Evolutionary conservation across 345 rosid genomes (phyloP).

Genomic region (Linum usitatissimum): DNA sequence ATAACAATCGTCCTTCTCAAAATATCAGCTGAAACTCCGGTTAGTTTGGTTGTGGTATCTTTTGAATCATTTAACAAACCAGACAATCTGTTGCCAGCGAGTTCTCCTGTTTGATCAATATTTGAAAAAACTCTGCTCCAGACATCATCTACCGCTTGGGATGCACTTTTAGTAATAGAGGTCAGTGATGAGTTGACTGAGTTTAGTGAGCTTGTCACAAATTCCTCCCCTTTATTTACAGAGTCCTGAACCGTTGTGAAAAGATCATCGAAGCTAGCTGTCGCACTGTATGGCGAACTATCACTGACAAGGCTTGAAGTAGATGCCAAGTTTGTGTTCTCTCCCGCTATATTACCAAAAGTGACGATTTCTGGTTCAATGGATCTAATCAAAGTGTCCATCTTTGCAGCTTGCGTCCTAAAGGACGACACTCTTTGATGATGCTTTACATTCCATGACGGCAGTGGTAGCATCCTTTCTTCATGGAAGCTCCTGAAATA

Average conservation of each 20-base stretch:
- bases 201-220: conserved; percentile 47
- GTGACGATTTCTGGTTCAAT: conserved; percentile 34
- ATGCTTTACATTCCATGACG: conserved; percentile 29
- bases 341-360: conserved; percentile 23
- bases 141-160: conserved; percentile 47
- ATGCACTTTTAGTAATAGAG: conserved; percentile 46
- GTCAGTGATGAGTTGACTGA: conserved; percentile 41
- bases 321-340: conserved; percentile 26
- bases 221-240: conserved; percentile 41
- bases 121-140: conserved; percentile 33
- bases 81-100: conserved; percentile 36
- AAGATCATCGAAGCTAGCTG: conserved; percentile 42
- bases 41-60: conserved; percentile 49
- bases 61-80: conserved; percentile 42
- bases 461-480: conserved; percentile 27
- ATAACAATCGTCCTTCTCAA: conserved; percentile 50
- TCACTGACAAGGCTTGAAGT: conserved; percentile 27
- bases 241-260: conserved; percentile 36
- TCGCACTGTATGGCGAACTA: conserved; percentile 28
- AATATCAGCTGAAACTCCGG: conserved; percentile 40
- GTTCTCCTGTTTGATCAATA: conserved; percentile 45
- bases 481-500: conserved; percentile 31
- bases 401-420: conserved; percentile 37
- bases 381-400: conserved; percentile 20
- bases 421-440: conserved; percentile 20